Evolutionary conservation across 1,139 yeast genomes (phyloP).

Genomic region (Scheffersomyces quercinus): DNA sequence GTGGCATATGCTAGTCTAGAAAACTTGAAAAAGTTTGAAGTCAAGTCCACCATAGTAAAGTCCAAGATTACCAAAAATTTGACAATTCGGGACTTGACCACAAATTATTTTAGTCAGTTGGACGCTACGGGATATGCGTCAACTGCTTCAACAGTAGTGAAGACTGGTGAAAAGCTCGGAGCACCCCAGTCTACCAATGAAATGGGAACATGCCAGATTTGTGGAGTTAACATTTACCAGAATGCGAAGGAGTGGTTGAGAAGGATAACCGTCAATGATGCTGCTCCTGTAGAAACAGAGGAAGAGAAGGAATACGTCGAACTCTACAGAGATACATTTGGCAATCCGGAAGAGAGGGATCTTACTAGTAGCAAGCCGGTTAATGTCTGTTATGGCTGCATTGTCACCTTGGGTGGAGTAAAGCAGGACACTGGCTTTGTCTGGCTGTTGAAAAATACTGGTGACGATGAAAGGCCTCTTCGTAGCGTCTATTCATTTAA

Average conservation of each 20-base stretch:
- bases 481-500: neutral
- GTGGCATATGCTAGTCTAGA: conserved; percentile 48
- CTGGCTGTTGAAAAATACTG: conserved; percentile 53
- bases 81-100: conserved; percentile 78
- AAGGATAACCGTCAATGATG: conserved; percentile 66
- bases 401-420: conserved; percentile 55
- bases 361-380: conserved; percentile 15
- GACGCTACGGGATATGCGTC: conserved; percentile 82
- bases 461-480: conserved; percentile 21
- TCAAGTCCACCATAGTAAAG: conserved; percentile 24
- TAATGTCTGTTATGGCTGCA: conserved; percentile 75
- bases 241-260: conserved; percentile 71
- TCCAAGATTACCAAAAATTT: conserved; percentile 58
- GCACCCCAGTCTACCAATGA: conserved; percentile 40
- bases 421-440: conserved; percentile 32
- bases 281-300: conserved; percentile 51
- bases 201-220: conserved; percentile 46
- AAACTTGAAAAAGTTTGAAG: conserved; percentile 22
- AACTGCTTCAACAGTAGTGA: conserved; percentile 89
- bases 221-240: conserved; percentile 51
- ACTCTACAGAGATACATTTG: conserved; percentile 19
- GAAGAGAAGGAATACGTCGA: conserved; percentile 44
- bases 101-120: conserved; percentile 69
- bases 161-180: conserved; percentile 80
- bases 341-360: neutral